These are phyloP conservation scores for Cryptococcus sp. DNA, from an alignment of 1,284 basidiomycete genomes.

Conservation along the genomic window DNA sequence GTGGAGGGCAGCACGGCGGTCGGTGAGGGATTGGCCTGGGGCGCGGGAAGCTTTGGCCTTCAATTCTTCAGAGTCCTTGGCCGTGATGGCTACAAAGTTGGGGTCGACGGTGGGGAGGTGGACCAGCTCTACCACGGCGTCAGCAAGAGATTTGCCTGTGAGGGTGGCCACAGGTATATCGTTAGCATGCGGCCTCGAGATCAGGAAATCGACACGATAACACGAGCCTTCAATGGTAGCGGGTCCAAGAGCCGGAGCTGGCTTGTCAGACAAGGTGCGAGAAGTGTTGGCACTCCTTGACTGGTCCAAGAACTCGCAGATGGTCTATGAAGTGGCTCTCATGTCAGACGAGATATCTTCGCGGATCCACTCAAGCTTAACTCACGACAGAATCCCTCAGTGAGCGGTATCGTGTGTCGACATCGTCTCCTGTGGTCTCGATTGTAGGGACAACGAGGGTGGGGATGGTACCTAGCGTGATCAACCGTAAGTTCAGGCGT, in stretches of 20 bases:
- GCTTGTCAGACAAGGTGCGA: slow-evolving; percentile 58
- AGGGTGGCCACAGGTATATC: background rate
- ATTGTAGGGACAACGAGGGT: slow-evolving; percentile 75
- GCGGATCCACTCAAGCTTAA: slow-evolving; percentile 3
- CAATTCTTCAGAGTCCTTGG: slow-evolving; percentile 45
- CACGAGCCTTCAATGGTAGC: slow-evolving; percentile 68
- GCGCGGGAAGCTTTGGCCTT: slow-evolving; percentile 28
- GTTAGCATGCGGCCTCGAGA: background rate
- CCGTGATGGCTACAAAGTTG: slow-evolving; percentile 52
- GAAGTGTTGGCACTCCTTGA: slow-evolving; percentile 66
- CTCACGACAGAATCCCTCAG: slow-evolving; percentile 69
- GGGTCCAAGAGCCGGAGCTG: slow-evolving; percentile 72
- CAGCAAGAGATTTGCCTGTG: slow-evolving; percentile 53
- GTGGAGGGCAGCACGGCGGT: slow-evolving; percentile 58
- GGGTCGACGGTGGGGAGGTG: slow-evolving; percentile 57
- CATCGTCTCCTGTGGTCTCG: slow-evolving; percentile 65
- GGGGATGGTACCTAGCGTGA: slow-evolving; percentile 66
- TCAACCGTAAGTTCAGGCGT: background rate
- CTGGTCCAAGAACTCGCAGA: slow-evolving; percentile 77
- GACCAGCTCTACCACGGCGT: slow-evolving; percentile 62
- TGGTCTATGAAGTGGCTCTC: slow-evolving; percentile 54
- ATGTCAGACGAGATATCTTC: background rate
- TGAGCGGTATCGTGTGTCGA: slow-evolving; percentile 75
- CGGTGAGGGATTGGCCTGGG: slow-evolving; percentile 52
- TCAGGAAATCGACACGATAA: background rate